Evolutionary conservation across 2,329 filamentous ascomycete species (phyloP).

Genomic region (Ophiostoma piceae): DNA sequence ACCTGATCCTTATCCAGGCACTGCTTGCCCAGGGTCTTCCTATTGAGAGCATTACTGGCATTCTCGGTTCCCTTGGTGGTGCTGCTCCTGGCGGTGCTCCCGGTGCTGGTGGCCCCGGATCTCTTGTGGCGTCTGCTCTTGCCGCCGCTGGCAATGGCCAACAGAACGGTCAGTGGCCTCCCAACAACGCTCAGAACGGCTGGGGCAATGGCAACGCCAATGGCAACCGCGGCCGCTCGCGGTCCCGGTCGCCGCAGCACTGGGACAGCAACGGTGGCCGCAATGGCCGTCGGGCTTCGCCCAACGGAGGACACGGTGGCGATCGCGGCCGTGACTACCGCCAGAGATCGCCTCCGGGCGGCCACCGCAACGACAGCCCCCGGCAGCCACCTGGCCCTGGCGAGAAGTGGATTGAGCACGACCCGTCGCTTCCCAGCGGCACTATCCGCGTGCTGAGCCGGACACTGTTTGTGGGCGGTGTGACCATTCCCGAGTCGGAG

Average conservation of each 20-base stretch:
- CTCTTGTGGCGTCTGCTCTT: constrained; percentile 24
- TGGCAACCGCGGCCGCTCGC: constrained; percentile 56
- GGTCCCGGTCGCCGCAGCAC: constrained; percentile 71
- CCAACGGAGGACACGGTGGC: constrained; percentile 53
- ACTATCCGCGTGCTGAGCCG: constrained; percentile 90
- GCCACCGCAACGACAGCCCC: constrained; percentile 52
- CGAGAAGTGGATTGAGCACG: constrained; percentile 73
- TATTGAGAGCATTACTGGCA: constrained; percentile 65
- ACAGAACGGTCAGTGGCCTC: constrained; percentile 27
- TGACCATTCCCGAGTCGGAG: constrained; percentile 79
- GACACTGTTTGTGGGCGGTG: constrained; percentile 93
- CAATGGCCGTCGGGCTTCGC: constrained; percentile 61
- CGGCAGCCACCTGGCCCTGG: constrained; percentile 32
- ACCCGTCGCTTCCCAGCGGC: constrained; percentile 65
- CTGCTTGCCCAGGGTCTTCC: constrained; percentile 70
- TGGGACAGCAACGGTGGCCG: constrained; percentile 63
- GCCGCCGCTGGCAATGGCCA: constrained; percentile 29
- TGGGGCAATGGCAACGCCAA: constrained; percentile 36
- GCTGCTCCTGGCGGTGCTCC: constrained; percentile 33
- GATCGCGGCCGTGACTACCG: constrained; percentile 66
- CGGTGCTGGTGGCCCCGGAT: constrained; percentile 21
- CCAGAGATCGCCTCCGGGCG: constrained; percentile 68
- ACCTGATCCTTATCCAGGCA: constrained; percentile 68
- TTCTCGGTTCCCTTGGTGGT: constrained; percentile 51
- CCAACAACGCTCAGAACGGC: constrained; percentile 27